phyloP scores from a whole-genome alignment of 2,329 filamentous ascomycete species.

The Aaosphaeria arxii region DNA sequence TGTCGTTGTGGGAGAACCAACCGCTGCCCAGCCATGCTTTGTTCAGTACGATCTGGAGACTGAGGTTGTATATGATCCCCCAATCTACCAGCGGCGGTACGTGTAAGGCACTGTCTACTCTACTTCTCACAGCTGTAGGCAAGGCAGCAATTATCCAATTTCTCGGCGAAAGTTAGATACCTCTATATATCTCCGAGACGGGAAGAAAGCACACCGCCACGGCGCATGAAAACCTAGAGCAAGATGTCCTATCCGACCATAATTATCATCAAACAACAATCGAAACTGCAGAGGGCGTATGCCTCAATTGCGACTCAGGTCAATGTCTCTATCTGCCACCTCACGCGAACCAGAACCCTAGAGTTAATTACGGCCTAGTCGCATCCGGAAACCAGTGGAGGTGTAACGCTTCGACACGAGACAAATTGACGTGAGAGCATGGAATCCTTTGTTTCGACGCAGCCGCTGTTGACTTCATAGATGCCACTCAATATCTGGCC shows the following conservation, averaged over 20 bases:
- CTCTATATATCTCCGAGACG: background rate
- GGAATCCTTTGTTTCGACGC: slow-evolving; percentile 4
- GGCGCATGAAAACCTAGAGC: background rate
- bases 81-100: background rate
- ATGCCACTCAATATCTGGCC: slow-evolving; percentile 1
- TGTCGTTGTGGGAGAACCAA: slow-evolving; percentile 6
- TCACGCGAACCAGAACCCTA: background rate
- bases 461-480: background rate
- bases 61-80: background rate
- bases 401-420: background rate
- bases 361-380: slow-evolving; percentile 2
- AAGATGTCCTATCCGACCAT: background rate
- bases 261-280: background rate
- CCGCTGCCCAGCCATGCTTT: background rate
- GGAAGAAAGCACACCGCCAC: background rate
- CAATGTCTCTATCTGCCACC: background rate
- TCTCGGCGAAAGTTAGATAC: background rate
- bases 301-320: background rate
- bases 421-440: background rate
- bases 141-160: background rate
- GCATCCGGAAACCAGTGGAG: background rate
- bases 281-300: background rate
- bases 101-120: too few relatives aligned
- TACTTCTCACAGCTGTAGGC: background rate
- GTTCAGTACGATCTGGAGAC: background rate